Conservation (phyloP, 257 asterid genomes). For the Verbena officinalis region DNA sequence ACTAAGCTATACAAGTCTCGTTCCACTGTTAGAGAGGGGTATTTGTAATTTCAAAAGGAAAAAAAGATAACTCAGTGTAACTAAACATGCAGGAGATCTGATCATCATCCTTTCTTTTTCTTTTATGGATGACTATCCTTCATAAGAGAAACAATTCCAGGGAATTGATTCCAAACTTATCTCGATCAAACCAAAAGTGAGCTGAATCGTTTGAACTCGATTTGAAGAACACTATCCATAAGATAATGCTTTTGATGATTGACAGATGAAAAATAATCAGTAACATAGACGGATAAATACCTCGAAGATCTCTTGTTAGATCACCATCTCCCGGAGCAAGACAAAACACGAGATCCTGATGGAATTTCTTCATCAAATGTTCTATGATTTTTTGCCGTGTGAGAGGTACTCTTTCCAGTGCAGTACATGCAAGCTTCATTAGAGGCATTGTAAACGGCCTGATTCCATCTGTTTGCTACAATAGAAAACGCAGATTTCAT, state of each 20-base stretch:
- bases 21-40: too few species aligned
- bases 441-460: constrained; percentile 97
- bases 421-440: constrained; percentile 91
- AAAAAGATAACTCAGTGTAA: too few species aligned
- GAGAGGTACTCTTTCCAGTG: constrained; percentile 91
- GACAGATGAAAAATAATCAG: neutral
- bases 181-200: too few species aligned
- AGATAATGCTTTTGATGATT: neutral
- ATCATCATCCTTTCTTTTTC: too few species aligned
- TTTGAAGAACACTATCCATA: too few species aligned
- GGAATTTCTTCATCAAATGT: constrained; percentile 64
- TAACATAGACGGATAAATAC: constrained; percentile 32
- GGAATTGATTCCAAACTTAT: too few species aligned
- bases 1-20: neutral
- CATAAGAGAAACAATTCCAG: too few species aligned
- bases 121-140: too few species aligned
- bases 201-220: too few species aligned
- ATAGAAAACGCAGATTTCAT: constrained; percentile 18
- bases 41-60: too few species aligned
- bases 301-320: constrained; percentile 54
- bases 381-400: constrained; percentile 63
- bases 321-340: constrained; percentile 79
- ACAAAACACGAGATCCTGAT: constrained; percentile 81
- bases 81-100: too few species aligned
- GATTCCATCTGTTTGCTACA: constrained; percentile 83